Percentiles rank a stretch among this genome's conserved stretches.
These are phyloP conservation scores for Aleurites moluccanus DNA, from an alignment of 441 rosid species.

Conservation along the genomic window DNA sequence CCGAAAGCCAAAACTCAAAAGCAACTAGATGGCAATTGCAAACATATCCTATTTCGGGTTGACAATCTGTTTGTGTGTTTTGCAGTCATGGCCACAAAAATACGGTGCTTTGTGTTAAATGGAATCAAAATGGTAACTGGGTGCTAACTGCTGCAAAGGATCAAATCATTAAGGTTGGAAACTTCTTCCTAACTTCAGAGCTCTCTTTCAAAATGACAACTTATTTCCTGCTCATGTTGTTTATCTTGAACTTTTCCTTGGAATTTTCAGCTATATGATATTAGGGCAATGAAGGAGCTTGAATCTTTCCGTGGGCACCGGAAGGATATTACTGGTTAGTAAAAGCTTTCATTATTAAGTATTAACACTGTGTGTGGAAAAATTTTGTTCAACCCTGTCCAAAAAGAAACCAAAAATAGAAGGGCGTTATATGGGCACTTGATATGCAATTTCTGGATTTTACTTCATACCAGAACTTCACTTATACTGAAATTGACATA, in stretches of 20 bases:
- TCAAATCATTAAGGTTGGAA: constrained; percentile 83
- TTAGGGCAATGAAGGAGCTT: constrained; percentile 98
- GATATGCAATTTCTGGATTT: neutral
- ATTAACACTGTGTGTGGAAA: neutral
- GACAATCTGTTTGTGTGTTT: constrained; percentile 27
- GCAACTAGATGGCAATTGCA: neutral
- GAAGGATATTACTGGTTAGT: constrained; percentile 93
- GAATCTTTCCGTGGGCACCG: constrained; percentile 94
- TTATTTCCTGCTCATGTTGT: constrained; percentile 1
- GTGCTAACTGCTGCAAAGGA: constrained; percentile 90
- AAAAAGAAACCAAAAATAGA: neutral
- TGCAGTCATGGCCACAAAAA: constrained; percentile 99
- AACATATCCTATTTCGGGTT: constrained; percentile 4
- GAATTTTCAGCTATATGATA: constrained; percentile 79
- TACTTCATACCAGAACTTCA: neutral
- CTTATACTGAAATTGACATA: neutral
- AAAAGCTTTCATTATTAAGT: constrained; percentile 19
- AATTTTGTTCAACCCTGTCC: neutral
- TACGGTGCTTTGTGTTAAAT: constrained; percentile 90
- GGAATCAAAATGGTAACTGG: constrained; percentile 99
- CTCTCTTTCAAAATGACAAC: neutral
- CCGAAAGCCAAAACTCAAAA: neutral
- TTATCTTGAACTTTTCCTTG: neutral
- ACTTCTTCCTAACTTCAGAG: constrained; percentile 6
- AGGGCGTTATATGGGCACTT: neutral